A percentile compares a stretch with the other conserved stretches of the same genome.
Conservation (phyloP, 225 moss, liverwort and hornwort species). For the Neckera pumila region DNA sequence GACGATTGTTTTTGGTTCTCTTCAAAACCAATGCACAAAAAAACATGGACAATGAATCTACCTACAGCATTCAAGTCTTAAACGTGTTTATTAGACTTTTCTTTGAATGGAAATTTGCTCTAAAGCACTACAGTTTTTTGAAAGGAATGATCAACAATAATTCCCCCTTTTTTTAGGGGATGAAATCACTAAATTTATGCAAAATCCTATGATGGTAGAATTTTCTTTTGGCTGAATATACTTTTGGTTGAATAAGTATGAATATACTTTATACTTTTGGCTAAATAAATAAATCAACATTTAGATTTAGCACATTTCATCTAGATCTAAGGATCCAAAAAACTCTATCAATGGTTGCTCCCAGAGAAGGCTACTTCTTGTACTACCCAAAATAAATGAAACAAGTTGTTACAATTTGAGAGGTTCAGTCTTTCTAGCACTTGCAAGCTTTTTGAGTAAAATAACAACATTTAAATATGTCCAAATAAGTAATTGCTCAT, state of each 20-base stretch:
- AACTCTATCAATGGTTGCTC: too few relatives aligned
- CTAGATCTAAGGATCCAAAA: too few relatives aligned
- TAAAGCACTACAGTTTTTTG: accelerated
- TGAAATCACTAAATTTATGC: background rate
- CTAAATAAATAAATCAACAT: background rate
- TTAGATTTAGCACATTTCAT: background rate
- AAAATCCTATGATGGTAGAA: background rate
- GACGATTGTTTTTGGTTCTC: background rate
- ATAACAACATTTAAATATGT: too few relatives aligned
- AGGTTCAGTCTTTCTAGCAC: too few relatives aligned
- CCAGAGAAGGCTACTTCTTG: accelerated
- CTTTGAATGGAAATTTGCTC: background rate
- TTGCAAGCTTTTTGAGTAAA: background rate
- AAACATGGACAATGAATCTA: background rate
- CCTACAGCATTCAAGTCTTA: accelerated
- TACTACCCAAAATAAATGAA: background rate
- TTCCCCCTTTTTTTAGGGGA: background rate
- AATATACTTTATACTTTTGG: background rate
- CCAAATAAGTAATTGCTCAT: background rate
- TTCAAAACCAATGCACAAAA: background rate
- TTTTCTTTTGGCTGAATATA: background rate
- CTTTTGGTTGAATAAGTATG: accelerated
- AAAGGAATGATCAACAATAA: accelerated
- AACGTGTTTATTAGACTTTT: background rate
- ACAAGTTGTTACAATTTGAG: background rate